phyloP scores from a whole-genome alignment of 176 grass and related monocot genomes.

The Poa annua region DNA sequence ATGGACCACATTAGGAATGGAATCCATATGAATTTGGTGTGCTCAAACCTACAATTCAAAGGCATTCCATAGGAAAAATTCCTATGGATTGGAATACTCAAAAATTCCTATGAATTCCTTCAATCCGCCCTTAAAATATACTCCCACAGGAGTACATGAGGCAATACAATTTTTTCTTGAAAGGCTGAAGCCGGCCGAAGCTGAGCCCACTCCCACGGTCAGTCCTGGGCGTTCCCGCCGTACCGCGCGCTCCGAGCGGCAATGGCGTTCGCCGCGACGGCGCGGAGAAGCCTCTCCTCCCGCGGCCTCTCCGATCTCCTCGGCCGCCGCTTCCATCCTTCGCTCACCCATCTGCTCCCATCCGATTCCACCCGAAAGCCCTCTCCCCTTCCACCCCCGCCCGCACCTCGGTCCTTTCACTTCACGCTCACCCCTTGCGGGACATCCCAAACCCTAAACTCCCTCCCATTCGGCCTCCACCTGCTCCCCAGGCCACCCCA shows the following conservation, averaged over 20 bases:
- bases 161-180: too few relatives aligned
- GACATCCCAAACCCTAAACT: not conserved
- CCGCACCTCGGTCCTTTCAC: not conserved
- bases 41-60: too few relatives aligned
- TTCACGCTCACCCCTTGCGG: not conserved
- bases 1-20: too few relatives aligned
- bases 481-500: not conserved
- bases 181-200: too few relatives aligned
- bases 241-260: not conserved
- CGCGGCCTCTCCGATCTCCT: conserved; percentile 35
- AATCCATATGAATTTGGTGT: too few relatives aligned
- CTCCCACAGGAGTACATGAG: too few relatives aligned
- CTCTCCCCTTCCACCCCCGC: not conserved
- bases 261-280: conserved; percentile 50
- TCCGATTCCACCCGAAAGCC: not conserved
- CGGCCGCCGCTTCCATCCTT: conserved; percentile 33
- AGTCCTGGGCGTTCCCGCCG: not conserved
- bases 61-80: too few relatives aligned
- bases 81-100: too few relatives aligned
- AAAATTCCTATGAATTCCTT: too few relatives aligned
- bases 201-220: not conserved
- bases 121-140: too few relatives aligned
- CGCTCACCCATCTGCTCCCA: conserved; percentile 21
- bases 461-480: not conserved
- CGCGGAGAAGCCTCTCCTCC: conserved; percentile 47